Evolutionary conservation across 768 basidiomycete species (phyloP), one percentile per base, ranked within the genome.

Genomic region (Coprinopsis marcescibilis): DNA sequence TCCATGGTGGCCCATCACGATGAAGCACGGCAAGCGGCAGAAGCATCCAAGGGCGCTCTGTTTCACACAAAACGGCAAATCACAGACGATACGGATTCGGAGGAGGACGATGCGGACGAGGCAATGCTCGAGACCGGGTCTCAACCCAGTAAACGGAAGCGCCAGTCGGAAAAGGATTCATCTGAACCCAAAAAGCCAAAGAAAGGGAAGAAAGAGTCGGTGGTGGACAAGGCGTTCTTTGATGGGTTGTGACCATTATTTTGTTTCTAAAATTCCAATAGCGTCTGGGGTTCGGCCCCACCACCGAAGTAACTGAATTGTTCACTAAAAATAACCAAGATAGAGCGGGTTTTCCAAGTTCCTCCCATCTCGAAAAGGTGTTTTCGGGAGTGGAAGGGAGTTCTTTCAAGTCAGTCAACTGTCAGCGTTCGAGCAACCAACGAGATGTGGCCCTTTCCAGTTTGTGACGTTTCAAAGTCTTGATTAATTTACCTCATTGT

Each of bases 191-290:
- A 69, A 58, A 76, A 72, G 60, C 76, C 69, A 64, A 77, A 76
- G 60, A 83, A 78, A 60, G 79, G 80, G 19, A 72, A 68, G 52
- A 82, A 84, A 52, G 68, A 75, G 42, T 68, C 80, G 25, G 73
- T 72, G 3, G 77, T 82, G 24, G 69, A 69, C 8, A 32, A 39
- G 20, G 69, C 76, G 15, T 89, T 89, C 63, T 89, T 89, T 56
- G 74, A 77, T 36, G 83, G 73, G 36, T 64, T 89, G 50, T 86
- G 66, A 57, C 62, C 54, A 41, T 38, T 39, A 17, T 34, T 43
- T 45, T 38, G 35, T 33, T 30, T 34, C 34, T 27, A 36, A n/a
- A n/a, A n/a, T n/a, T 43, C 19, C 13, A 40, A 26, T 41, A 13
- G n/a, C 17, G 15, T 41, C 17, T 37, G 35, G 35, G 10, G 19